These are phyloP conservation scores for Fagopyrum tataricum DNA, from an alignment of 148 eudicot genomes.

Conservation along the genomic window DNA sequence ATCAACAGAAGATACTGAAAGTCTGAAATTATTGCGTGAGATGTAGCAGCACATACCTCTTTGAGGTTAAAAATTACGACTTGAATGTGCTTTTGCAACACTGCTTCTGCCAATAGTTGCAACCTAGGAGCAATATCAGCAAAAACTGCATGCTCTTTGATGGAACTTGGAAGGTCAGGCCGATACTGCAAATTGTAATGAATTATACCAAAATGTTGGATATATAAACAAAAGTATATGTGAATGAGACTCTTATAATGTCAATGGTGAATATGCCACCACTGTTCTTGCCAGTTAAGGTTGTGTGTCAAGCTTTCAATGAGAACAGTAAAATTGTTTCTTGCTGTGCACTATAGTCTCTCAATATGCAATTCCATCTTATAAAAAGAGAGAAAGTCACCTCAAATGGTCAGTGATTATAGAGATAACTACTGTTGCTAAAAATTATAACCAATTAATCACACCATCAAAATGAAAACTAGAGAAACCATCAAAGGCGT, in stretches of 20 bases:
- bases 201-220: constrained; percentile 4
- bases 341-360: not conserved
- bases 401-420: not conserved
- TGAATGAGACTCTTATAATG: not conserved
- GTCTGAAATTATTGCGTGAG: not conserved
- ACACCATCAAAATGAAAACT: not conserved
- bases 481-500: not conserved
- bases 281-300: not conserved
- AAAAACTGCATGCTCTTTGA: constrained; percentile 77
- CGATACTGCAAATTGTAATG: constrained; percentile 49
- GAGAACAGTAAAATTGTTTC: not conserved
- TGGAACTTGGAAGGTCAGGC: constrained; percentile 55
- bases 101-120: constrained; percentile 70
- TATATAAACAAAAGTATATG: not conserved
- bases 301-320: not conserved
- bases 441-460: not conserved
- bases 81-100: constrained; percentile 69
- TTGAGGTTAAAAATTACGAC: constrained; percentile 56
- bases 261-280: not conserved
- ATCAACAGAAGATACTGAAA: not conserved
- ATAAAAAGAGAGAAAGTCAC: too few relatives aligned
- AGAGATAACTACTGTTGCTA: not conserved
- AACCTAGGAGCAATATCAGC: constrained; percentile 85
- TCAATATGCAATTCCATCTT: not conserved
- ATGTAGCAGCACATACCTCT: constrained; percentile 40